Evolutionary conservation across 176 grass and related monocot genomes (phyloP).

Genomic region (Alopecurus myosuroides): DNA sequence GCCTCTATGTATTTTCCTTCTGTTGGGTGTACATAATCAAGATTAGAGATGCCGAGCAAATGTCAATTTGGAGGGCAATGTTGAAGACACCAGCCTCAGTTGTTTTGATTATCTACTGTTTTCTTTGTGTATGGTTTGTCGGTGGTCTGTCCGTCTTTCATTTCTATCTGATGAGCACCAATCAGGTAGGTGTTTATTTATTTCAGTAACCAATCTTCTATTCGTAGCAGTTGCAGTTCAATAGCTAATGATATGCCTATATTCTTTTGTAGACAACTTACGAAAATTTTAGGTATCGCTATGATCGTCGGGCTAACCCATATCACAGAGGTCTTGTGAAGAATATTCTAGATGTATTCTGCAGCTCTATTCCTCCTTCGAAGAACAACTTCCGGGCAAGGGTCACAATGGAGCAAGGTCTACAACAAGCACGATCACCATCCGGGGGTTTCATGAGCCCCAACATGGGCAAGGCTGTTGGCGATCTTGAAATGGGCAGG

Average conservation of each 20-base stretch:
- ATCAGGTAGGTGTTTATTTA: conserved; percentile 52
- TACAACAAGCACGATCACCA: conserved; percentile 39
- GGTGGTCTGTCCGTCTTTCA: conserved; percentile 92
- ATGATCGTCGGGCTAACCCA: conserved; percentile 74
- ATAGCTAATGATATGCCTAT: conserved; percentile 6
- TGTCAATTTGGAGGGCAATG: conserved; percentile 66
- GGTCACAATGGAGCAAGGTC: conserved; percentile 41
- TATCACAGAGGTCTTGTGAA: conserved; percentile 67
- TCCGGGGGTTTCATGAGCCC: conserved; percentile 74
- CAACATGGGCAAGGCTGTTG: conserved; percentile 65
- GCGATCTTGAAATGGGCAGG: conserved; percentile 74
- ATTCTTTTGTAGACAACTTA: conserved; percentile 76
- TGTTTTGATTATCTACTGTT: conserved; percentile 81
- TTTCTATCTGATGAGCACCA: conserved; percentile 86
- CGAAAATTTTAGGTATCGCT: conserved; percentile 92
- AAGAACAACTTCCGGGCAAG: conserved; percentile 87
- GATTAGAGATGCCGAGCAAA: conserved; percentile 60
- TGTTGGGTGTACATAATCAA: conserved; percentile 92
- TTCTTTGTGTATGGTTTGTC: conserved; percentile 94
- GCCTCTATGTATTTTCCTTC: conserved; percentile 85
- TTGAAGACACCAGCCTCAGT: conserved; percentile 74
- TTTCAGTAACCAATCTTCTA: conserved; percentile 3
- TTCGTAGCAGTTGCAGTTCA: neutral
- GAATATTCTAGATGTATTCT: conserved; percentile 86
- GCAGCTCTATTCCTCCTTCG: conserved; percentile 60